Percentiles rank a stretch among this genome's conserved stretches.
These are phyloP conservation scores for Huntiella abstrusa DNA, from an alignment of 2,329 filamentous ascomycete species.

Conservation along the genomic window DNA sequence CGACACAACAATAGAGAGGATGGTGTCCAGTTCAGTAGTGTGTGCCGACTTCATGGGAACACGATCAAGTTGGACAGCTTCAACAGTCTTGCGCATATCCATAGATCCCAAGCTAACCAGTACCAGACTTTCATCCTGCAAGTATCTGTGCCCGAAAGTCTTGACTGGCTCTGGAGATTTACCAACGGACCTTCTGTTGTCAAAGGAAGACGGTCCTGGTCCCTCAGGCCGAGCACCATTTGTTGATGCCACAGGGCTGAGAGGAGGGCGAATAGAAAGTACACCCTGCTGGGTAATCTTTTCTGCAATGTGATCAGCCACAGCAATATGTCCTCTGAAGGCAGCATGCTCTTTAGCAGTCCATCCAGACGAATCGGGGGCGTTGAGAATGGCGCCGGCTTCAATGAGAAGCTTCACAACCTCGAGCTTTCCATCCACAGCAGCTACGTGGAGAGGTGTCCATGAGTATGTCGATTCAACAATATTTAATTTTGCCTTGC, in stretches of 20 bases:
- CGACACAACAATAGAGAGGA: slow-evolving; percentile 76
- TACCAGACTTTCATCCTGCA: slow-evolving; percentile 74
- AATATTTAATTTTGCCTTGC: slow-evolving; percentile 58
- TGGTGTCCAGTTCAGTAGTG: slow-evolving; percentile 83
- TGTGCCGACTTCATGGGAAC: slow-evolving; percentile 80
- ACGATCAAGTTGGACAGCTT: slow-evolving; percentile 70
- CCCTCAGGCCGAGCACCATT: background rate
- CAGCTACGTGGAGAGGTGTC: slow-evolving; percentile 88
- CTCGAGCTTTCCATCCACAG: slow-evolving; percentile 65
- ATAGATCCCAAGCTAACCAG: slow-evolving; percentile 86
- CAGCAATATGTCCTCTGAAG: slow-evolving; percentile 67
- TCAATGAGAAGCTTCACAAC: slow-evolving; percentile 62
- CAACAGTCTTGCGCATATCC: slow-evolving; percentile 68
- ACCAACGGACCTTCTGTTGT: slow-evolving; percentile 36
- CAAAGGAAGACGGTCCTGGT: slow-evolving; percentile 39
- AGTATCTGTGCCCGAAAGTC: slow-evolving; percentile 87
- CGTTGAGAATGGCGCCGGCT: slow-evolving; percentile 57
- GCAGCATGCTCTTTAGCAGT: slow-evolving; percentile 85
- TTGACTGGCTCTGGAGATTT: slow-evolving; percentile 63
- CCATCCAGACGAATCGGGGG: slow-evolving; percentile 76
- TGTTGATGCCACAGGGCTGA: slow-evolving; percentile 11
- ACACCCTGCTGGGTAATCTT: slow-evolving; percentile 14
- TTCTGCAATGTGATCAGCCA: slow-evolving; percentile 45
- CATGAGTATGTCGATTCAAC: slow-evolving; percentile 73
- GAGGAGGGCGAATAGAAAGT: slow-evolving; percentile 2